Evolutionary conservation across 2,329 filamentous ascomycete species (phyloP), one percentile per base, ranked within the genome.

Genomic region (Microcyclospora tardicrescens): DNA sequence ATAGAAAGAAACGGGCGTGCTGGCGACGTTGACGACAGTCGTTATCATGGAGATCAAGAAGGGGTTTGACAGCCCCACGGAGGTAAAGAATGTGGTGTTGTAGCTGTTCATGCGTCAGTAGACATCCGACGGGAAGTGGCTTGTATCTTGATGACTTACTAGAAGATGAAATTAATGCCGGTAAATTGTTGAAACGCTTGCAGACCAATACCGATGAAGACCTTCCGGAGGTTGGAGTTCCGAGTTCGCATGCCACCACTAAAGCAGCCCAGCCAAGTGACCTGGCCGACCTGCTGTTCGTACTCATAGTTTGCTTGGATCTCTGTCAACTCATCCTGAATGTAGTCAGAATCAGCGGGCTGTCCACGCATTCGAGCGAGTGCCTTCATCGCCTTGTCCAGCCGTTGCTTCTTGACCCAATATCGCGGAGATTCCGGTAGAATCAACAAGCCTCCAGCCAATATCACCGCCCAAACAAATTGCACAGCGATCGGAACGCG

Each of bases 231-330:
- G 44, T 69, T 69, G 41, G 66, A 69, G 56, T 67, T 69, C 15
- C 70, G 64, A 39, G 66, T 61, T 54, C 59, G 66, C 42, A 73
- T 56, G 35, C 65, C 67, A 33, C 75, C 74, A 12, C 56, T 59
- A 63, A 79, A 78, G 62, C 74, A 77, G 54, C 71, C 71, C 8
- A 47, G 32, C 55, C 55, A 58, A 33, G 39, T 49, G 48, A 69
- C 69, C 50, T 72, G 77, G 38, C 81, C 77, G 36, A 79, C 65
- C 36, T 75, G 57, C 52, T 79, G 68, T 68, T 94, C 86, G 57
- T 87, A 85, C 63, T 84, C 82, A 63, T 86, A 77, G 69, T 93
- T 93, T 65, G 85, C 85, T 43, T 91, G 73, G 47, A 94, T 85
- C 65, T 93, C 85, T 16, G 81, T 74, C 19, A 93, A 71, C 63